Evolutionary conservation across 345 rosid genomes (phyloP).

Genomic region (Dimocarpus longan): DNA sequence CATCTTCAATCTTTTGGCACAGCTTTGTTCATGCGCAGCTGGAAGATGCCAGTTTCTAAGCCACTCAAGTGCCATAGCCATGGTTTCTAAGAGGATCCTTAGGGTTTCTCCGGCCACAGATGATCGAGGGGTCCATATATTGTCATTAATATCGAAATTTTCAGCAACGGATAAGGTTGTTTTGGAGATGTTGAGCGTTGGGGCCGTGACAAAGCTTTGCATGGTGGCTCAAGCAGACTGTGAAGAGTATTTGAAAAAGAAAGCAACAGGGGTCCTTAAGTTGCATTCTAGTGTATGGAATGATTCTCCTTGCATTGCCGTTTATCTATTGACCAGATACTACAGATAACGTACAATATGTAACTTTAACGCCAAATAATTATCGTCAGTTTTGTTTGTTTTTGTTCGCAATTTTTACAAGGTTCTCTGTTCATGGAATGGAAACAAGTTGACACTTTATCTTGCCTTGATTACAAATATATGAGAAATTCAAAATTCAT

Average conservation of each 20-base stretch:
- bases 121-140: conserved; percentile 43
- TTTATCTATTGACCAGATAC: conserved; percentile 48
- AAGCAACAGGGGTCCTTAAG: conserved; percentile 50
- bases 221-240: conserved; percentile 64
- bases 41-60: conserved; percentile 47
- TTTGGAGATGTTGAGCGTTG: conserved; percentile 60
- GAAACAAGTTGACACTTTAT: no score
- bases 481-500: no score
- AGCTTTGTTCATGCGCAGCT: conserved; percentile 45
- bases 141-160: conserved; percentile 37
- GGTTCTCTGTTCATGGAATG: no score
- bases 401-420: no score
- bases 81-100: conserved; percentile 51
- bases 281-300: conserved; percentile 50
- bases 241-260: conserved; percentile 36
- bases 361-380: neutral
- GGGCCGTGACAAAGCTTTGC: conserved; percentile 64
- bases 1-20: conserved; percentile 42
- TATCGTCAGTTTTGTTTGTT: no score
- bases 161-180: conserved; percentile 37
- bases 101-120: conserved; percentile 57
- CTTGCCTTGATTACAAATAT: no score
- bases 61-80: conserved; percentile 51
- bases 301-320: conserved; percentile 62
- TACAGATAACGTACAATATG: conserved; percentile 10